These are phyloP conservation scores for Lupinus albus DNA, from an alignment of 306 rosid genomes.

Conservation along the genomic window DNA sequence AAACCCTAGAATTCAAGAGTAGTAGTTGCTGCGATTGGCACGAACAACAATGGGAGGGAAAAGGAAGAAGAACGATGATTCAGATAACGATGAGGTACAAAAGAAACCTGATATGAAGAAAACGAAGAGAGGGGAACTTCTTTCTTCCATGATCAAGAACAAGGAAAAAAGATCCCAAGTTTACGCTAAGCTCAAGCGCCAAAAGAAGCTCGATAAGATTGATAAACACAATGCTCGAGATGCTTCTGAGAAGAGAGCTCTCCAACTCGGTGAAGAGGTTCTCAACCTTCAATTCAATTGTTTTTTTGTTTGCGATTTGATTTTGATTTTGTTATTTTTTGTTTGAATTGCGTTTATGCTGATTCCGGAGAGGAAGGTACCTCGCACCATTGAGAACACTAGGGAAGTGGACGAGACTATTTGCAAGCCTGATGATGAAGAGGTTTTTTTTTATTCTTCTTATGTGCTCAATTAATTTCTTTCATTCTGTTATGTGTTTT, in stretches of 20 bases:
- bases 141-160: conserved; percentile 91
- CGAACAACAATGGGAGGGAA: conserved; percentile 55
- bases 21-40: background rate
- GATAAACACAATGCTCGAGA: conserved; percentile 73
- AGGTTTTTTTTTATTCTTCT: conserved; percentile 50
- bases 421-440: conserved; percentile 85
- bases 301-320: background rate
- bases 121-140: conserved; percentile 45
- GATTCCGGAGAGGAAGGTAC: conserved; percentile 68
- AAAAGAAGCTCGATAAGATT: conserved; percentile 86
- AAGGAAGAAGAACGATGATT: conserved; percentile 50
- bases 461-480: background rate
- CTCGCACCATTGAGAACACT: conserved; percentile 87
- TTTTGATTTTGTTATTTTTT: conserved; percentile 4
- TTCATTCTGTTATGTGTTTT: background rate
- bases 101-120: conserved; percentile 20
- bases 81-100: background rate
- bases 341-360: conserved; percentile 32
- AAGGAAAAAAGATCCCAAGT: conserved; percentile 82
- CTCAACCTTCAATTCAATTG: background rate
- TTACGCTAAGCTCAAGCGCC: conserved; percentile 68
- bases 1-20: background rate
- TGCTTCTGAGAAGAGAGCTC: conserved; percentile 70
- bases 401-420: conserved; percentile 87
- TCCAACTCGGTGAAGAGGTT: conserved; percentile 94